A percentile compares a stretch with the other conserved stretches of the same genome.
phyloP scores from a whole-genome alignment of 2,329 filamentous ascomycete species.

The Claviceps fusiformis region DNA sequence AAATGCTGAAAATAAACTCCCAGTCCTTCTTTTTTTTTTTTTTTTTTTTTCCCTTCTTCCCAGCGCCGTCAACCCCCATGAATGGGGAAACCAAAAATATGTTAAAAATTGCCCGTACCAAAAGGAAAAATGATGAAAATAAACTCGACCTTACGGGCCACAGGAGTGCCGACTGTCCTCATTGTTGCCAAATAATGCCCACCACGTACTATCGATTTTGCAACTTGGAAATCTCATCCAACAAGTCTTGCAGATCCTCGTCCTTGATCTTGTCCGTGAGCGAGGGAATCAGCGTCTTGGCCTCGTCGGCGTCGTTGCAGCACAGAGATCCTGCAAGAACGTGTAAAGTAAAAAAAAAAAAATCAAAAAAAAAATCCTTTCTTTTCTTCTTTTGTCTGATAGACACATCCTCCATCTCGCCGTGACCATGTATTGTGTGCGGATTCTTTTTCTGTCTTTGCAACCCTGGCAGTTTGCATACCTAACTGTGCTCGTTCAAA shows the following conservation, averaged over 20 bases:
- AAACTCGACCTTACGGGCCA: neutral
- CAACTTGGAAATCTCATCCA: slow-evolving; percentile 84
- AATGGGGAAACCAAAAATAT: neutral
- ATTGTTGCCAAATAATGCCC: neutral
- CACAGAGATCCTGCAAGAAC: slow-evolving; percentile 61
- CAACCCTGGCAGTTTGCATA: slow-evolving; percentile 24
- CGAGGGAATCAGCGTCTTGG: slow-evolving; percentile 87
- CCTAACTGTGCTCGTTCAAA: slow-evolving; percentile 91
- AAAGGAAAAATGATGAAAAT: neutral
- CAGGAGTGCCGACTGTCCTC: too few relatives aligned
- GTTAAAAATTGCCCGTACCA: neutral
- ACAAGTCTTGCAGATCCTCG: slow-evolving; percentile 71
- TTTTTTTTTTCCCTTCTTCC: neutral
- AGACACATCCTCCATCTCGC: neutral
- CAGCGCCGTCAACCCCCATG: neutral
- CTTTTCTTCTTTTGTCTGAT: neutral
- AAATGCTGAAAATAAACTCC: slow-evolving; percentile 3
- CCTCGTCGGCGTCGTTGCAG: slow-evolving; percentile 86
- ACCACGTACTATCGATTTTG: slow-evolving; percentile 24
- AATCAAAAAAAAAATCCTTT: neutral
- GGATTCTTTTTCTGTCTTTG: neutral
- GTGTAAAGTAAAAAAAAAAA: too few relatives aligned
- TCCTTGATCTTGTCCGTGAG: slow-evolving; percentile 82
- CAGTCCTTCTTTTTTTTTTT: neutral
- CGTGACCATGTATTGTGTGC: too few relatives aligned